These are phyloP conservation scores for Tuber brumale DNA, from an alignment of 495 filamentous ascomycete species.

Conservation along the genomic window DNA sequence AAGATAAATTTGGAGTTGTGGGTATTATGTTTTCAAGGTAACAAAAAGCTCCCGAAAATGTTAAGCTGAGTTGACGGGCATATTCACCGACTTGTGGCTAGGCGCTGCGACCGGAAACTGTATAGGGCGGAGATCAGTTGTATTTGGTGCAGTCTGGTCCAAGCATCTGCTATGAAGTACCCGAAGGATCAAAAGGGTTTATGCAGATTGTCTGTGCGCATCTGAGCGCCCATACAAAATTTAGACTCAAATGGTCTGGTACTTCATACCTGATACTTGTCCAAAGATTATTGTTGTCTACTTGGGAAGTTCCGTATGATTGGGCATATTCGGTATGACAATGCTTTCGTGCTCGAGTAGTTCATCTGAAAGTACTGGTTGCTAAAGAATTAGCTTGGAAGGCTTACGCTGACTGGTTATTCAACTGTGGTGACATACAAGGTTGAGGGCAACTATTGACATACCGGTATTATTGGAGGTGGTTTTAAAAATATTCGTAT, in stretches of 20 bases:
- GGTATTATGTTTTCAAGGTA: neutral
- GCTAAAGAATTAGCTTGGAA: neutral
- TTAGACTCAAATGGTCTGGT: too few relatives aligned
- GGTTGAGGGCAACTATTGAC: neutral
- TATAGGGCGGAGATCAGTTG: neutral
- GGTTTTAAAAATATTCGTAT: neutral
- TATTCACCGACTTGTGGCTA: neutral
- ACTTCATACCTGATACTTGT: too few relatives aligned
- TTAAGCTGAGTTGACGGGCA: neutral
- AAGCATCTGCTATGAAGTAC: too few relatives aligned
- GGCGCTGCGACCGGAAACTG: neutral
- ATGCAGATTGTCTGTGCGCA: too few relatives aligned
- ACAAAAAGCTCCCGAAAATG: neutral
- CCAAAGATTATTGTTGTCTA: neutral
- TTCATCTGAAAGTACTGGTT: neutral
- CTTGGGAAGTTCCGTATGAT: neutral
- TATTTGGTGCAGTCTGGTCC: neutral
- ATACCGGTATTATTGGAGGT: neutral
- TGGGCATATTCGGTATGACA: neutral
- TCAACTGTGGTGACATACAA: neutral
- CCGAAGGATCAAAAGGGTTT: too few relatives aligned
- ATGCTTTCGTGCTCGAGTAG: neutral
- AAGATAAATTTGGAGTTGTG: neutral
- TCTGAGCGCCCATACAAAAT: too few relatives aligned
- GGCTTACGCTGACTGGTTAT: neutral